Evolutionary conservation across 1,139 yeast genomes (phyloP), one percentile per base, ranked within the genome.

Genomic region (Scheffersomyces cryptocercus): DNA sequence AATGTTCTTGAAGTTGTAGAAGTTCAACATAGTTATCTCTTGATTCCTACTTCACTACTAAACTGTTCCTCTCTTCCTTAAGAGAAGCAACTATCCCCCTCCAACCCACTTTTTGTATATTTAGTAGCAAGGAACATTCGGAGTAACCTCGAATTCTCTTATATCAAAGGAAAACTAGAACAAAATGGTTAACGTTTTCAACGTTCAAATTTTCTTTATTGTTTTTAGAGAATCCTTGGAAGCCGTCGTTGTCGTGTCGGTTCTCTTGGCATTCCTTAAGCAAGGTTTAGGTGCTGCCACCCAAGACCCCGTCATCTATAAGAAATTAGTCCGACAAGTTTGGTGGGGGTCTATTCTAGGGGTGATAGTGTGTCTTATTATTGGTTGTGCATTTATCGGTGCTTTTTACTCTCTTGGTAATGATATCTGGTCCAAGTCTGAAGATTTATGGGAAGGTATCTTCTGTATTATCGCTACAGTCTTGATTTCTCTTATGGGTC

Each of bases 381-480:
- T 91, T 49, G 98, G 98, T 52, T 83, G 87, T 61, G 85, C 85
- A 11, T 89, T 91, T 66, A 88, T 91, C 58, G 90, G 89, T 54
- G 82, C 87, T 12, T 91, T 88, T 65, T 90, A 91, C 59, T 67
- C 84, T 33, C 74, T 89, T 36, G 89, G 88, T 43, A 79, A 82
- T 30, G 95, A 91, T 73, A 70, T 90, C 50, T 91, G 97, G 97
- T 68, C 89, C 13, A 63, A 72, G 36, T 82, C 96, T 40, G 98
- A 91, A 64, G 97, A 91, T 62, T 77, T 90, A 47, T 91, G 96
- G 88, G 98, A 91, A 71, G 97, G 97, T 61, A 77, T 85, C 31
- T 82, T 91, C 59, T 85, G 90, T 62, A 70, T 90, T 29, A 77
- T 91, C 55, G 97, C 98, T 1, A 79, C 95, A 0, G 73, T 87